Base-by-base conservation (phyloP, 306 rosid genomes). In the Rosa chinensis region DNA sequence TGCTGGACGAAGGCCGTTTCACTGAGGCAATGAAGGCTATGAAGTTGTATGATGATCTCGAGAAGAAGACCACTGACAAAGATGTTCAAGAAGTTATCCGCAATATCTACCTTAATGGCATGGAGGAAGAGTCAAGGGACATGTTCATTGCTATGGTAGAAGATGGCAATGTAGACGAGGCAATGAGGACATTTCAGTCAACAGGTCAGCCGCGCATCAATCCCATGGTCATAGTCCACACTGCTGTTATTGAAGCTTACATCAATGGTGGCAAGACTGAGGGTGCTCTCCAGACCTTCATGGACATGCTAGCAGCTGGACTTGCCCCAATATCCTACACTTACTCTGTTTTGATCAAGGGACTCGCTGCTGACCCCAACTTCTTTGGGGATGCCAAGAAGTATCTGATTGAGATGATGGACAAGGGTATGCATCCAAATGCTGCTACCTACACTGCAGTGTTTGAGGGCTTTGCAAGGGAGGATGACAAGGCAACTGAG, bases 211-310 rank as follows among this genome's bases (percentile, higher is more conserved):
- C n/a, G 84, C 83, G 78, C 85, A 83, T 6, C 90, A 87, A 35
- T 86, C 98, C 98, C 2, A 88, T 83, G 14, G 83, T 93, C 70
- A 93, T 93, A 78, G 84, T 89, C 21, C 86, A 89, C 81, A 93
- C 93, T 0, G 89, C 92, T 45, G 69, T 89, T 5, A 58, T 91
- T 0, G 93, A 89, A 77, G 93, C 93, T 74, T 91, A 93, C 35
- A 86, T 81, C 59, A 78, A 81, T 35, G 94, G 92, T 0, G 83
- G 84, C 9, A 83, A 82, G 82, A 80, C 87, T 28, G 88, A 91
- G 71, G 92, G 88, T 77, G 89, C 88, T 79, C 90, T 84, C 18
- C 88, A 87, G 78, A 90, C 82, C 59, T 89, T 75, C 67, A 84
- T 79, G 83, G 37, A 90, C 16, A 93, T 91, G 98, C 88, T 91